These are phyloP conservation scores for Colletotrichum sp. DNA, from an alignment of 2,329 filamentous ascomycete species.

Conservation along the genomic window DNA sequence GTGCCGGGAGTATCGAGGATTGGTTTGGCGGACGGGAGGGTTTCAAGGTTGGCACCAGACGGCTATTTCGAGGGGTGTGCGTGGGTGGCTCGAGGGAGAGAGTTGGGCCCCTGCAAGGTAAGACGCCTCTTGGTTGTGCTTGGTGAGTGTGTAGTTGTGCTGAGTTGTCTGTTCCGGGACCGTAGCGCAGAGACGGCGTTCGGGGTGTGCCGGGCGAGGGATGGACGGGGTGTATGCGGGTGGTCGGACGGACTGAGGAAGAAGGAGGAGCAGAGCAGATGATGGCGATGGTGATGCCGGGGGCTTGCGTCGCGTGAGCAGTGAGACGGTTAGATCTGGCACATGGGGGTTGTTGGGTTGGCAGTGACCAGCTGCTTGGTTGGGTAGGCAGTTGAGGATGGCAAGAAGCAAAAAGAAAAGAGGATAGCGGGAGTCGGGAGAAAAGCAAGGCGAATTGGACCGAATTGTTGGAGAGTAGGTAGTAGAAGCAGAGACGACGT, in stretches of 20 bases:
- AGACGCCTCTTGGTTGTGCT: not conserved
- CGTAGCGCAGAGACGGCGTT: slow-evolving; percentile 16
- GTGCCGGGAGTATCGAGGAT: slow-evolving; percentile 12
- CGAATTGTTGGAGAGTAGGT: not conserved
- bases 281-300: slow-evolving; percentile 1
- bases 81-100: not conserved
- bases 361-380: not conserved
- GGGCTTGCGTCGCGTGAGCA: slow-evolving; percentile 14
- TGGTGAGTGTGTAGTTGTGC: not conserved
- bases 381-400: not conserved
- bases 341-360: not conserved
- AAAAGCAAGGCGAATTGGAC: slow-evolving; percentile 5
- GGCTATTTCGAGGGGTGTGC: slow-evolving; percentile 1
- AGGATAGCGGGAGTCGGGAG: not conserved
- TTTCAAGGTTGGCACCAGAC: slow-evolving; percentile 13
- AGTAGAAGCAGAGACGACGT: not conserved
- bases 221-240: not conserved
- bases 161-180: not conserved
- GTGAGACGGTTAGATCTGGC: not conserved
- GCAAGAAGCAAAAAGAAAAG: not conserved
- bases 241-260: slow-evolving; percentile 3
- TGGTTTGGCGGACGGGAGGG: slow-evolving; percentile 10
- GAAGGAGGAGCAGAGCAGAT: not conserved
- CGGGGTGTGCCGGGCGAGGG: not conserved
- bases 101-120: not conserved